phyloP scores from a whole-genome alignment of 2,329 filamentous ascomycete genomes.

The Chrysosporium keratinophilum region DNA sequence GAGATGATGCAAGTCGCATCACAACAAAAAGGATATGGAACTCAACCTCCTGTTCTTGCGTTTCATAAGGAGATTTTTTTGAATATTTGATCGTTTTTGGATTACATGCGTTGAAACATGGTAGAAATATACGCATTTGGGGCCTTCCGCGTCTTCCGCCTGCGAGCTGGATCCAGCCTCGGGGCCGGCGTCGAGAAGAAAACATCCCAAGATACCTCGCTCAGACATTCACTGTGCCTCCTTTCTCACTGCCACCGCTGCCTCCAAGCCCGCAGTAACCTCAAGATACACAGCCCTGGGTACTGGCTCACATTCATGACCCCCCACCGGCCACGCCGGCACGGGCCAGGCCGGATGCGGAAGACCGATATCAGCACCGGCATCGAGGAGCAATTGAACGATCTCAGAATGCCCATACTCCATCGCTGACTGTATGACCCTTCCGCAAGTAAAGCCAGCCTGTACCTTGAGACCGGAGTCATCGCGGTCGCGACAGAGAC shows the following conservation, averaged over 20 bases:
- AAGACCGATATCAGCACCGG: conserved; percentile 11
- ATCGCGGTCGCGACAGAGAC: conserved; percentile 6
- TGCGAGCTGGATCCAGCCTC: no score
- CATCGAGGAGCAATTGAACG: conserved; percentile 9
- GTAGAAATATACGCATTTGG: no score
- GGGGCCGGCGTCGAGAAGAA: no score
- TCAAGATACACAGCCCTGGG: conserved; percentile 10
- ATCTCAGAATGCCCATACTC: conserved; percentile 13
- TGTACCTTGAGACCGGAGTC: conserved; percentile 11
- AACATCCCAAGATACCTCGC: not conserved
- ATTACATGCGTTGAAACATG: no score
- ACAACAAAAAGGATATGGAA: no score
- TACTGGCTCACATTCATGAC: conserved; percentile 11
- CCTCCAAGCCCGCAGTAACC: conserved; percentile 10
- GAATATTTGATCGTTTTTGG: no score
- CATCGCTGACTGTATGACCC: conserved; percentile 17
- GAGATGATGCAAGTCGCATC: no score
- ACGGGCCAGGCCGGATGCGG: conserved; percentile 8
- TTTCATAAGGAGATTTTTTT: no score
- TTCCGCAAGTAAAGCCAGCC: conserved; percentile 15
- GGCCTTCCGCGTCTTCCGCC: no score
- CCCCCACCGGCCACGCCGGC: conserved; percentile 8
- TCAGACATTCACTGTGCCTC: not conserved
- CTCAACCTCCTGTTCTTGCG: no score
- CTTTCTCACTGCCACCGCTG: conserved; percentile 5